Conservation (phyloP, 2,329 filamentous ascomycete species). For the Aspergillus pseudoglaucus region DNA sequence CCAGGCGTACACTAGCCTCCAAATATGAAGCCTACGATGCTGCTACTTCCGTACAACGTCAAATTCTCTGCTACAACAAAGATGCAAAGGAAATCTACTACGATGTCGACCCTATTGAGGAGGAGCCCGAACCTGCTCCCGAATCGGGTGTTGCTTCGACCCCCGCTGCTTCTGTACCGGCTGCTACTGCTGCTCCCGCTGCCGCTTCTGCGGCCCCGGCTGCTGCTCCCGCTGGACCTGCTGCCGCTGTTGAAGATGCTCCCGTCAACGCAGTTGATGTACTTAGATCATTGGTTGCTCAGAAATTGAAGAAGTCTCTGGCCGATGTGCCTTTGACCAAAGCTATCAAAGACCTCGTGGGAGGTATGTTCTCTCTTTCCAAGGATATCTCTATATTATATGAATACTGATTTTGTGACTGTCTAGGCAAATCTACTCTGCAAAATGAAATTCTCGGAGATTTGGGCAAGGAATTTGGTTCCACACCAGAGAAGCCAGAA, state of each 20-base stretch:
- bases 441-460: constrained; percentile 99
- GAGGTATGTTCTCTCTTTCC: constrained; percentile 57
- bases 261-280: constrained; percentile 87
- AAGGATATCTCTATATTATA: constrained; percentile 2
- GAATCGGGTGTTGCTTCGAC: constrained; percentile 31
- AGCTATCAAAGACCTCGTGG: constrained; percentile 96
- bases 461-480: constrained; percentile 95
- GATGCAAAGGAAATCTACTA: constrained; percentile 99
- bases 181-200: constrained; percentile 46
- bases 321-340: constrained; percentile 86
- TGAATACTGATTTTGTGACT: constrained; percentile 3
- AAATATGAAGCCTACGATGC: constrained; percentile 99
- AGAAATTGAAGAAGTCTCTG: constrained; percentile 94
- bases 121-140: constrained; percentile 62
- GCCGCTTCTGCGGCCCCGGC: constrained; percentile 53
- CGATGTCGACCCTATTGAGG: constrained; percentile 89
- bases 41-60: constrained; percentile 88
- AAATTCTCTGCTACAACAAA: constrained; percentile 99
- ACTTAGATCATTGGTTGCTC: constrained; percentile 79
- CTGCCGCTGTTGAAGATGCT: constrained; percentile 75
- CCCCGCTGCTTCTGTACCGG: constrained; percentile 34
- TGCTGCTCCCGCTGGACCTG: constrained; percentile 70
- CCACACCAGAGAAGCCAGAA: constrained; percentile 96
- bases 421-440: constrained; percentile 85
- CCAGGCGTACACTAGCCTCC: constrained; percentile 85